Conservation (phyloP, 768 basidiomycete genomes). For the Lactifluus subvellereus region DNA sequence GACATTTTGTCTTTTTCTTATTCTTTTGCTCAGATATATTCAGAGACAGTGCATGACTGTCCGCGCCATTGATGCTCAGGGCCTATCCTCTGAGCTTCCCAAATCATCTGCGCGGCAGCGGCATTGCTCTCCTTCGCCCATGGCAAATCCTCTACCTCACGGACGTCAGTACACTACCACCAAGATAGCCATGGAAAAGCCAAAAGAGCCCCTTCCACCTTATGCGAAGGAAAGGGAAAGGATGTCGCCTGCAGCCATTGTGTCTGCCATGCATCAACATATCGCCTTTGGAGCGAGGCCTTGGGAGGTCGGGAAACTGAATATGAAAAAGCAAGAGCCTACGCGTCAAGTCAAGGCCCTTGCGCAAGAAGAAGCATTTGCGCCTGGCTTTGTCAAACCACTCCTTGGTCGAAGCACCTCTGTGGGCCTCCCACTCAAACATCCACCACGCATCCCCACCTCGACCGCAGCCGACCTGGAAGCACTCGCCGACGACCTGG, state of each 20-base stretch:
- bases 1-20: not conserved
- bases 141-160: not conserved
- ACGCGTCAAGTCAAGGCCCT: not conserved
- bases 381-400: conserved; percentile 11
- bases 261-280: conserved; percentile 12
- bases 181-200: not conserved
- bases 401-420: conserved; percentile 12
- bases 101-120: conserved; percentile 38
- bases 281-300: conserved; percentile 12
- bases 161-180: not conserved
- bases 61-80: conserved; percentile 73
- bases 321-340: not conserved
- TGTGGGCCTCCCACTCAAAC: conserved; percentile 11
- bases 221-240: not conserved
- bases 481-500: conserved; percentile 14
- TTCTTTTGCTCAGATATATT: not conserved
- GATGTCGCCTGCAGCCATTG: conserved; percentile 15
- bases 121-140: conserved; percentile 11
- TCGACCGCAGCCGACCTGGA: conserved; percentile 13
- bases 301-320: conserved; percentile 1
- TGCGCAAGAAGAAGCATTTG: not conserved
- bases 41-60: conserved; percentile 58
- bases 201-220: not conserved
- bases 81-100: conserved; percentile 72
- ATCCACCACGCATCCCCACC: conserved; percentile 2